Percentiles rank a stretch among this genome's conserved stretches.
These are phyloP conservation scores for Diutina rugosa DNA, from an alignment of 1,139 yeast species.

Conservation along the genomic window DNA sequence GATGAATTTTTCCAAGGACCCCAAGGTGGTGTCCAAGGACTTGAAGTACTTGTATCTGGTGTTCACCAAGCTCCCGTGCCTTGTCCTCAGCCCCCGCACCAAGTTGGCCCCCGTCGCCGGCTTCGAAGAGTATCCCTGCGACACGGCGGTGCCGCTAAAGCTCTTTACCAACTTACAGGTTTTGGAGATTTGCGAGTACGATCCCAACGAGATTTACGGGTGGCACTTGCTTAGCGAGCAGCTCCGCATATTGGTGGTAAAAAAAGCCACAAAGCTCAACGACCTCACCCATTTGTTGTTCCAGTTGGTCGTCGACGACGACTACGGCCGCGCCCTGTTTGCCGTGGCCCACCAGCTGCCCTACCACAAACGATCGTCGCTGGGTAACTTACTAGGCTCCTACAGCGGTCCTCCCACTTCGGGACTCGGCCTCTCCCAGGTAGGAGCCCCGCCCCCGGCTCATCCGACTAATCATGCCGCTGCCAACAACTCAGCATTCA, in stretches of 20 bases:
- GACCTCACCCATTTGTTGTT: conserved; percentile 39
- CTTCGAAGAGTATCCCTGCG: conserved; percentile 62
- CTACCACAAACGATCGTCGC: not conserved
- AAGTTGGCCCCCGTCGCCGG: conserved; percentile 43
- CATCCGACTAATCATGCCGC: not conserved
- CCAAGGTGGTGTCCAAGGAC: conserved; percentile 32
- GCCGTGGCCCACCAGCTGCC: conserved; percentile 11
- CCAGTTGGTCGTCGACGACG: conserved; percentile 44
- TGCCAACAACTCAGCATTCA: not conserved
- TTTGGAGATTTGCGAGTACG: conserved; percentile 45
- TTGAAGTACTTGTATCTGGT: conserved; percentile 49
- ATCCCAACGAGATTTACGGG: conserved; percentile 53
- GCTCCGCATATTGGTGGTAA: conserved; percentile 40
- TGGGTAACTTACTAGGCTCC: not conserved
- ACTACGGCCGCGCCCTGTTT: conserved; percentile 30
- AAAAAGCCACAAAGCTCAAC: conserved; percentile 30
- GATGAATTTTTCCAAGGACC: conserved; percentile 25
- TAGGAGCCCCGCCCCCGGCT: not conserved
- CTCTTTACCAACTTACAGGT: conserved; percentile 53
- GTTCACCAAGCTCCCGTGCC: conserved; percentile 53
- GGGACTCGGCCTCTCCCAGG: not conserved
- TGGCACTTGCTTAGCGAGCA: conserved; percentile 49
- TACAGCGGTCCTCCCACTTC: not conserved
- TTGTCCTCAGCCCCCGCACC: conserved; percentile 45
- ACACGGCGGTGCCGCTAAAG: conserved; percentile 49